A percentile compares a stretch with the other conserved stretches of the same genome.
These are phyloP conservation scores for Ogataea angusta DNA, from an alignment of 805 yeast genomes.

Conservation along the genomic window DNA sequence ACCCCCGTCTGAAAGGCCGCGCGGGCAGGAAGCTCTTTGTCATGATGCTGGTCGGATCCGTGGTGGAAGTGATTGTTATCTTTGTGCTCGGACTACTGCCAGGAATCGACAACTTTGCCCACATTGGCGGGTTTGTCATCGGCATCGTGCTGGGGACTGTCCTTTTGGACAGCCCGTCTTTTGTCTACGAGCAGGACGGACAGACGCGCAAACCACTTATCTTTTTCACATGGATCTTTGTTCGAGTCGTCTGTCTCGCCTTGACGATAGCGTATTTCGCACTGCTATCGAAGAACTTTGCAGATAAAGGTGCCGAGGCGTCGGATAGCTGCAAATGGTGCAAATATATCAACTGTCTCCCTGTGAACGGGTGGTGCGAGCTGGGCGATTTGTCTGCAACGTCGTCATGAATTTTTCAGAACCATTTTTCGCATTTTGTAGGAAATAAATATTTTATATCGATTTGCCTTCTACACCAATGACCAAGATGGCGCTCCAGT, in stretches of 20 bases:
- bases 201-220: constrained; percentile 32
- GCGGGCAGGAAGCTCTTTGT: constrained; percentile 41
- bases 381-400: constrained; percentile 18
- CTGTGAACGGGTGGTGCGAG: constrained; percentile 69
- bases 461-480: neutral
- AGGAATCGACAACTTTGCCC: constrained; percentile 72
- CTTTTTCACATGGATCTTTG: constrained; percentile 52
- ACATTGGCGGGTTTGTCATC: constrained; percentile 69
- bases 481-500: constrained; percentile 17
- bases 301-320: constrained; percentile 42
- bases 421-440: neutral
- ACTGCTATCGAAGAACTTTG: constrained; percentile 46
- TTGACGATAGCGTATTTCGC: constrained; percentile 50
- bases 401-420: neutral
- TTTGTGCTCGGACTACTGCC: constrained; percentile 67
- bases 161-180: constrained; percentile 55
- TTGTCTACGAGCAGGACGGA: constrained; percentile 24
- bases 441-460: neutral
- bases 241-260: constrained; percentile 43
- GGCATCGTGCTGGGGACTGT: constrained; percentile 52
- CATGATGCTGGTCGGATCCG: constrained; percentile 42
- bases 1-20: constrained; percentile 23
- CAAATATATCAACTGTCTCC: constrained; percentile 66
- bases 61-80: constrained; percentile 56
- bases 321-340: constrained; percentile 60